Conservation (phyloP, 2,329 filamentous ascomycete genomes). For the Xylaria digitata region DNA sequence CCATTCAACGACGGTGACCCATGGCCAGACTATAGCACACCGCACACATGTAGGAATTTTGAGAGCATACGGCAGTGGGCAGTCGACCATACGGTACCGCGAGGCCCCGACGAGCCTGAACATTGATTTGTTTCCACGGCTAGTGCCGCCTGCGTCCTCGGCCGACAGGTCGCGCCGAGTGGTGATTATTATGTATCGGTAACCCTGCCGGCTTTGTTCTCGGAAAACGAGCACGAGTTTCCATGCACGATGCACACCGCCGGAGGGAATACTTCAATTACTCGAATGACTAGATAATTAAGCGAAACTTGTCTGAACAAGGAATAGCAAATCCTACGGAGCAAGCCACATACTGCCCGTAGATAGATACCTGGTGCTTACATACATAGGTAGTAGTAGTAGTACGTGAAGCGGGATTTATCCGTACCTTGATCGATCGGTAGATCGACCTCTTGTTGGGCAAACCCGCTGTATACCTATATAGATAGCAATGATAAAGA, state of each 20-base stretch:
- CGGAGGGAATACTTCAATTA: not conserved
- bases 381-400: too few species aligned
- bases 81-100: conserved; percentile 60
- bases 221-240: not conserved
- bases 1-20: conserved; percentile 60
- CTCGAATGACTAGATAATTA: not conserved
- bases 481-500: not conserved
- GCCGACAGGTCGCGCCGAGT: not conserved
- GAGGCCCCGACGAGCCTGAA: conserved; percentile 48
- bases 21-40: conserved; percentile 66
- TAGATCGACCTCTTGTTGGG: too few species aligned
- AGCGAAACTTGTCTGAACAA: not conserved
- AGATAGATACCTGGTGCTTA: too few species aligned
- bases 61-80: conserved; percentile 64
- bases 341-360: not conserved
- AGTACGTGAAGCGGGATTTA: too few species aligned
- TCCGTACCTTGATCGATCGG: too few species aligned
- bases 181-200: not conserved
- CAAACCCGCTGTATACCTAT: too few species aligned
- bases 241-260: not conserved
- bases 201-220: not conserved
- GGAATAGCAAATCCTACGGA: not conserved
- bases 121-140: conserved; percentile 40
- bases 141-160: conserved; percentile 14
- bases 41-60: conserved; percentile 66